phyloP scores from a whole-genome alignment of 306 rosid species.

The Pueraria montana region DNA sequence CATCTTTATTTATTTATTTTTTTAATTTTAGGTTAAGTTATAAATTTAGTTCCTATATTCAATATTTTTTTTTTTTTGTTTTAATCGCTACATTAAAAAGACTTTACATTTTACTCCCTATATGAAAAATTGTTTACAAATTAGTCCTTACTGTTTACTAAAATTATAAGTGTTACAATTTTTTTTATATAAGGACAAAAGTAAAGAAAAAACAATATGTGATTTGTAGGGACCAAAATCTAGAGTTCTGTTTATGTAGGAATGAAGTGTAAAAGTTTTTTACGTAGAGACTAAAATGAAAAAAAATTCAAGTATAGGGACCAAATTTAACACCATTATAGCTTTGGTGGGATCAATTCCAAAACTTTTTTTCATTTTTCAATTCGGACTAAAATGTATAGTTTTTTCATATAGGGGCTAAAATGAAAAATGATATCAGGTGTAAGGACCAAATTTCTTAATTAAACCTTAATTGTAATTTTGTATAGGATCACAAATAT shows the following conservation, averaged over 20 bases:
- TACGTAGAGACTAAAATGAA: neutral
- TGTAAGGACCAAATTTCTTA: too few relatives aligned
- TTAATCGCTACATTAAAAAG: neutral
- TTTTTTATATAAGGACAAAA: neutral
- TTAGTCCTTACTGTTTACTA: neutral
- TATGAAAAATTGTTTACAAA: neutral
- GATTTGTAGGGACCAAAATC: neutral
- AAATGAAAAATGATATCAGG: neutral
- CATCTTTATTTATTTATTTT: neutral
- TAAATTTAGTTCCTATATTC: slow-evolving; percentile 3
- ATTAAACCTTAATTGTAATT: too few relatives aligned
- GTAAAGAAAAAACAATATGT: neutral
- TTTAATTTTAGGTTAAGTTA: neutral
- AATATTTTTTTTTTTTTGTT: neutral
- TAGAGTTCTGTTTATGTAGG: neutral
- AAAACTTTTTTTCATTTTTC: too few relatives aligned
- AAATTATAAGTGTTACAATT: neutral
- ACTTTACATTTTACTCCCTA: neutral
- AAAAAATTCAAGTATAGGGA: too few relatives aligned
- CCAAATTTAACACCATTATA: too few relatives aligned
- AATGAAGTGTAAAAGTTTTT: too few relatives aligned
- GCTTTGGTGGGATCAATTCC: neutral
- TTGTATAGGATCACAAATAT: neutral
- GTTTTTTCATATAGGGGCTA: neutral
- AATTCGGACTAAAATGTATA: neutral